Evolutionary conservation across 2,329 filamentous ascomycete species (phyloP).

Genomic region (Coniochaeta prunicola): DNA sequence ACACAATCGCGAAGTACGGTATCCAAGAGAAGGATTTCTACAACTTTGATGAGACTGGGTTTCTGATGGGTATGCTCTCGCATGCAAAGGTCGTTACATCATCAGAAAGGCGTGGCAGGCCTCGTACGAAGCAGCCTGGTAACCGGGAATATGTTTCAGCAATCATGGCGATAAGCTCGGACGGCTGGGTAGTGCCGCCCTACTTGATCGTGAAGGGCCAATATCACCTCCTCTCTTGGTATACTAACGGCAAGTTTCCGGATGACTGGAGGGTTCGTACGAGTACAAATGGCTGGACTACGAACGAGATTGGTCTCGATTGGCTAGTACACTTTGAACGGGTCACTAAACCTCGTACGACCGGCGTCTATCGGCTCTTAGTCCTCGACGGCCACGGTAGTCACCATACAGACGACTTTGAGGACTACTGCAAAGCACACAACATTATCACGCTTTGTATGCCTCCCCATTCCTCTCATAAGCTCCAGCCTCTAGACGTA

Average conservation of each 20-base stretch:
- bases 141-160: conserved; percentile 4
- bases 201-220: conserved; percentile 4
- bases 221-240: conserved; percentile 3
- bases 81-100: conserved; percentile 4
- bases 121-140: conserved; percentile 3
- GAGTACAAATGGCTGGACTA: conserved; percentile 4
- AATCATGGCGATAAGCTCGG: conserved; percentile 1
- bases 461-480: conserved; percentile 24
- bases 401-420: conserved; percentile 1
- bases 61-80: background rate
- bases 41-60: background rate
- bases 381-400: conserved; percentile 5
- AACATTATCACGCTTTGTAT: conserved; percentile 28
- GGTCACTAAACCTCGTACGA: background rate
- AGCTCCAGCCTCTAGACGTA: conserved; percentile 30
- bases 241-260: background rate
- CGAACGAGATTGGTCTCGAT: conserved; percentile 2
- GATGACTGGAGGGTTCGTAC: background rate
- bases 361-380: background rate
- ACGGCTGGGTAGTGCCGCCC: conserved; percentile 2
- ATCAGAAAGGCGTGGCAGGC: conserved; percentile 1
- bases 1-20: background rate
- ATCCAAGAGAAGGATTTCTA: background rate
- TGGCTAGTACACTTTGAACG: conserved; percentile 3
- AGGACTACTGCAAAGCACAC: conserved; percentile 3